Evolutionary conservation across 164 flowering plant genomes (phyloP), one percentile per base, ranked within the genome.

Genomic region (Taxillus chinensis): DNA sequence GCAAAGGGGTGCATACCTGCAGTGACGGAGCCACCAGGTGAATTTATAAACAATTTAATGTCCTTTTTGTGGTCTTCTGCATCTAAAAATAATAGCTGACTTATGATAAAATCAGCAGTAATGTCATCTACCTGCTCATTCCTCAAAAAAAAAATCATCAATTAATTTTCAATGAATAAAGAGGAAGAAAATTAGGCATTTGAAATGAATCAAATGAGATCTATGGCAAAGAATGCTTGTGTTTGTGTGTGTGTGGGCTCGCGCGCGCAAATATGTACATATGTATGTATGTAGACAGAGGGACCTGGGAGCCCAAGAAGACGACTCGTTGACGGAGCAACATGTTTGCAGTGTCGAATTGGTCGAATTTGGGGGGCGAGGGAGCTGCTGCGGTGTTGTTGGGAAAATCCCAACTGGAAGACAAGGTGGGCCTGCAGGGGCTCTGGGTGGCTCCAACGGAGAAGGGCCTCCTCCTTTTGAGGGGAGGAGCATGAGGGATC

Each of bases 1-100:
- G 39, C 38, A 4, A 10, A 59, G n/a, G 53, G 38, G 53, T 41
- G 58, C 71, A 59, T 79, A 92, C 96, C 98, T 58, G 93, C 85
- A 64, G 92, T 84, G 17, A 85, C 77, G 60, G 96, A 86, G 46
- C 98, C 98, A 75, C 98, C 97, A 46, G 98, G 92, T 11, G 92
- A 86, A 76, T 88, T 86, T 39, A 93, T 93, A 67, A 90, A 84
- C 77, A 93, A 62, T 55, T 75, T 86, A 63, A 93, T 93, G 60
- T 90, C 98, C 57, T 85, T 86, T 45, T 66, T 72, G 12, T 72
- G 64, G 68, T 93, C 97, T 75, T 93, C 92, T 6, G 98, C 95
- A 77, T 93, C 97, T 61, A 93, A 80, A 64, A 86, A 75, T 42
- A 93, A 70, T 14, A 93, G 86, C 81, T 90, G 96, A 62, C 85